These are phyloP conservation scores for Petunia hybrid DNA, from an alignment of 305 asterid genomes.

Conservation along the genomic window DNA sequence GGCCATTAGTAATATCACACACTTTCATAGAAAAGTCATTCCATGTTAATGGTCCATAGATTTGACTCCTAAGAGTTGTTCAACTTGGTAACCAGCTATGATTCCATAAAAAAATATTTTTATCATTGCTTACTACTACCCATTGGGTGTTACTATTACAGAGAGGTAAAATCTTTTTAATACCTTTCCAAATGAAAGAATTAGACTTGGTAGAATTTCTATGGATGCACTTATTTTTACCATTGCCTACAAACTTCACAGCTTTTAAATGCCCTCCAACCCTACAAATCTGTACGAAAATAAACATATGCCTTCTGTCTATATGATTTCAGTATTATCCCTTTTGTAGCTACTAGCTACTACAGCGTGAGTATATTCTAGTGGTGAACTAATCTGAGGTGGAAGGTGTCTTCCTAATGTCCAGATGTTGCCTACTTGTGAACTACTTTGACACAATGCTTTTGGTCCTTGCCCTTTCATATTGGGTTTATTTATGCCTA, in stretches of 20 bases:
- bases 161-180: no score
- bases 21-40: no score
- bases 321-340: neutral
- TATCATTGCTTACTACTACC: no score
- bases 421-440: neutral
- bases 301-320: neutral
- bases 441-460: neutral
- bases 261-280: neutral
- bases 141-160: no score
- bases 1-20: no score
- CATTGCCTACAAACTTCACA: neutral
- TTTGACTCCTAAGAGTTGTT: no score
- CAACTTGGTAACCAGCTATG: no score
- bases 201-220: no score
- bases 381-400: neutral
- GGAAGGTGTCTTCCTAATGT: constrained; percentile 23
- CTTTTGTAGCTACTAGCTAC: neutral
- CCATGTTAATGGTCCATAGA: no score
- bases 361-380: neutral
- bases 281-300: neutral
- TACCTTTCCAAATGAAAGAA: no score
- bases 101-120: no score
- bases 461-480: neutral
- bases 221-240: no score
- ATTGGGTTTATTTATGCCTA: constrained; percentile 23